Base-by-base conservation (phyloP, 768 basidiomycete species). In the Dentipellis sp. region DNA sequence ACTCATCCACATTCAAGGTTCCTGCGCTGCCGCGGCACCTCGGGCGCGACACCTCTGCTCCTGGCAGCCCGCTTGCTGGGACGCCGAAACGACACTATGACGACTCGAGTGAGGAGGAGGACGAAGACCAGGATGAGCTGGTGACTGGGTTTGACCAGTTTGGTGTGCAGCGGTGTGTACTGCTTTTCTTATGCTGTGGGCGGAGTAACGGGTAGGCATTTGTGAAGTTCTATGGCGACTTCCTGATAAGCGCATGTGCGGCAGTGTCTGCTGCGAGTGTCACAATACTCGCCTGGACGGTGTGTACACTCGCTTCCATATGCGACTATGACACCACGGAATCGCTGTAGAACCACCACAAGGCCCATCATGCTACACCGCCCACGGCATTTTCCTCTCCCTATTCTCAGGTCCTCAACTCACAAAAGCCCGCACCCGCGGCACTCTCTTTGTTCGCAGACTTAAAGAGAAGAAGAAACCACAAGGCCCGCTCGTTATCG, bases 81-180 rank as follows among this genome's bases (percentile, higher is more conserved):
- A 81, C 82, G 12, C 84, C 81, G 12, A 67, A 65, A 52, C 60
- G 61, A 23, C 37, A 59, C 17, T 58, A 69, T 42, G 65, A 70
- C 50, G 60, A 69, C 62, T 69, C 68, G 1, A 82, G 83, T 50
- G 83, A 81, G 46, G 22, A 50, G 14, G 78, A 79, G 8, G 75
- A 79, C 6, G 69, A 68, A 22, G 60, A 67, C 0, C 76, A 81
- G 57, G 88, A 91, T 35, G 82, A 88, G 67, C 75, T 89, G 9
- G 81, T 89, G 53, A 79, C 83, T 2, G 82, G 80, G 5, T 88
- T 90, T 63, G 84, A 86, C 66, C 76, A 77, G 56, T 83, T 86
- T 58, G 82, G 86, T 38, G 82, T 82, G 60, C 81, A 89, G 83
- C 89, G 91, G 91, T 94, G 86, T 78, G 91, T 90, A 17, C 19